phyloP scores from a whole-genome alignment of 805 yeast species.

The Nakazawaea siamensis region DNA sequence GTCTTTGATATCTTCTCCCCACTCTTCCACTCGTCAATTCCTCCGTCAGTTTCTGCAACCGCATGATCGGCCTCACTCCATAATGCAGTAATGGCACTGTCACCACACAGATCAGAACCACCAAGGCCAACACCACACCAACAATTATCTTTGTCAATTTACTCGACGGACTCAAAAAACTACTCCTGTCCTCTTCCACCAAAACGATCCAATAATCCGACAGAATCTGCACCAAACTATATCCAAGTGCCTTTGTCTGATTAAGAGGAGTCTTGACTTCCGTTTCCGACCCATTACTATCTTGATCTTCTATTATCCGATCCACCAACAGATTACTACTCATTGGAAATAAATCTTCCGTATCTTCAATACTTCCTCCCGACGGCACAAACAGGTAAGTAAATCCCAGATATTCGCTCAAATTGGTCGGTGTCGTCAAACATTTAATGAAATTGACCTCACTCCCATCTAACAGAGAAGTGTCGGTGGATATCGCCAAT shows the following conservation, averaged over 20 bases:
- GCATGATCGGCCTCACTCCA: slow-evolving; percentile 77
- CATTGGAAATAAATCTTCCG: slow-evolving; percentile 29
- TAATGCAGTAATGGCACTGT: slow-evolving; percentile 80
- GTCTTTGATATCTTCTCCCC: not conserved
- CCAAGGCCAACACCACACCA: slow-evolving; percentile 74
- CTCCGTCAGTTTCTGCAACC: slow-evolving; percentile 78
- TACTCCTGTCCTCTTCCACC: slow-evolving; percentile 53
- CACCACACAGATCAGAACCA: slow-evolving; percentile 62
- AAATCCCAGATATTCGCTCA: slow-evolving; percentile 25
- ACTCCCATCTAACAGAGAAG: slow-evolving; percentile 30
- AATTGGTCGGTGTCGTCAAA: slow-evolving; percentile 14
- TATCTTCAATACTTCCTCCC: slow-evolving; percentile 18
- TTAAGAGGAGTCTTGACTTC: slow-evolving; percentile 28
- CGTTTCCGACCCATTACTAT: slow-evolving; percentile 32
- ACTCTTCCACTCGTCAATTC: slow-evolving; percentile 38
- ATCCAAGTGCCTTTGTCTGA: slow-evolving; percentile 47
- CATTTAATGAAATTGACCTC: slow-evolving; percentile 20
- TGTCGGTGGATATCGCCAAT: slow-evolving; percentile 29
- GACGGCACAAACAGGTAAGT: slow-evolving; percentile 34
- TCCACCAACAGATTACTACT: too few species aligned
- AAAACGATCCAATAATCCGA: slow-evolving; percentile 63
- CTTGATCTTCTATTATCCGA: slow-evolving; percentile 16
- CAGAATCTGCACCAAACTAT: slow-evolving; percentile 32
- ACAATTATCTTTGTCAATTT: slow-evolving; percentile 59
- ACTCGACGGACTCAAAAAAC: slow-evolving; percentile 54